These are phyloP conservation scores for Calonectria fujianensis DNA, from an alignment of 2,329 filamentous ascomycete genomes.

Conservation along the genomic window DNA sequence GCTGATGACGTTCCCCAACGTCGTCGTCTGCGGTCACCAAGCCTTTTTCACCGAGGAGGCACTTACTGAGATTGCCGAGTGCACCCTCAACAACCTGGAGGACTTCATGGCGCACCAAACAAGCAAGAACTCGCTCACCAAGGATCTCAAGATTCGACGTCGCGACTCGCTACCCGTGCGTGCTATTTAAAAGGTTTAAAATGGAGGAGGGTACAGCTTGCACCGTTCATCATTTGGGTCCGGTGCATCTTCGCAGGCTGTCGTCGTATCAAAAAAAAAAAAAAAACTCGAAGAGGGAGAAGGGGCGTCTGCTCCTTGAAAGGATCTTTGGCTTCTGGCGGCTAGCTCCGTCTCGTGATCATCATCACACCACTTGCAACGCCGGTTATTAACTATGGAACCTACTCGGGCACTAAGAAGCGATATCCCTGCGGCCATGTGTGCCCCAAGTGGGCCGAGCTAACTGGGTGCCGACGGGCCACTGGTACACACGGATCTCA, in stretches of 20 bases:
- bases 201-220: neutral
- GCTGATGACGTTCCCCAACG: slow-evolving; percentile 81
- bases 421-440: slow-evolving; percentile 44
- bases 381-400: slow-evolving; percentile 24
- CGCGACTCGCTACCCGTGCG: slow-evolving; percentile 58
- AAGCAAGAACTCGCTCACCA: slow-evolving; percentile 60
- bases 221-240: neutral
- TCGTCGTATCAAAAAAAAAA: slow-evolving; percentile 31
- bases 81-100: slow-evolving; percentile 74
- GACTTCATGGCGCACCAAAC: slow-evolving; percentile 62
- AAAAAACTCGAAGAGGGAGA: slow-evolving; percentile 8
- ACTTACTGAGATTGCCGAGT: slow-evolving; percentile 77
- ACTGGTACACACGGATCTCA: slow-evolving; percentile 44
- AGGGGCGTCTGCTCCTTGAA: slow-evolving; percentile 23
- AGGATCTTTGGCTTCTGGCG: slow-evolving; percentile 2
- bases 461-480: slow-evolving; percentile 40
- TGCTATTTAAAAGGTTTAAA: slow-evolving; percentile 51
- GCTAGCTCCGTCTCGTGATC: slow-evolving; percentile 26
- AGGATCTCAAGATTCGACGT: slow-evolving; percentile 51
- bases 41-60: slow-evolving; percentile 82
- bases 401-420: slow-evolving; percentile 32
- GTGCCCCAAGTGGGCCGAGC: slow-evolving; percentile 48
- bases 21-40: slow-evolving; percentile 80
- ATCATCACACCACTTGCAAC: slow-evolving; percentile 36
- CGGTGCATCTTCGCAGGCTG: slow-evolving; percentile 4